phyloP scores from a whole-genome alignment of 768 basidiomycete genomes.

The Boletus reticuloceps region DNA sequence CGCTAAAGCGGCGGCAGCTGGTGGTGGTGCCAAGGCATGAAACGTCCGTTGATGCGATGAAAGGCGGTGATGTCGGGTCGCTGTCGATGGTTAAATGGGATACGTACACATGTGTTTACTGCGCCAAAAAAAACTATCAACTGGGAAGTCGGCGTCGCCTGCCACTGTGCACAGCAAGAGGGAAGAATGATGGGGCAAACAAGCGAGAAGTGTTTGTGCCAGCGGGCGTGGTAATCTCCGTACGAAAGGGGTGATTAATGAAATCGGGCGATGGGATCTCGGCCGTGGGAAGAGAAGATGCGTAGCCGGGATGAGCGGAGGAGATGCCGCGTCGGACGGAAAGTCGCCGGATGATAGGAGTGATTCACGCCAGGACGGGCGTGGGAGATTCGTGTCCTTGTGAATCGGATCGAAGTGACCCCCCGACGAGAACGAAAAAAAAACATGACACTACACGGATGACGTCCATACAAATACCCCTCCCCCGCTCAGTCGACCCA shows the following conservation, averaged over 20 bases:
- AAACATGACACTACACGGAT: conserved; percentile 2
- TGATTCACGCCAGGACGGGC: conserved; percentile 17
- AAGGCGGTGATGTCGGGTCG: conserved; percentile 4
- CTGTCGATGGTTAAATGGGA: background rate
- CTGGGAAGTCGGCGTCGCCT: too few relatives aligned
- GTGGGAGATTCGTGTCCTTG: conserved; percentile 13
- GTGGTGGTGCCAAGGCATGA: conserved; percentile 42
- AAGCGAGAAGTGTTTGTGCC: too few relatives aligned
- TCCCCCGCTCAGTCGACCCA: too few relatives aligned
- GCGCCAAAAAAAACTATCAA: too few relatives aligned
- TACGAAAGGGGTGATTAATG: background rate
- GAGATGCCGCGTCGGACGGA: conserved; percentile 25
- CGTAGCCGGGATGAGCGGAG: conserved; percentile 17
- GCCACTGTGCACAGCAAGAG: too few relatives aligned
- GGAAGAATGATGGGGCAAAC: too few relatives aligned
- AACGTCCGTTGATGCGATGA: conserved; percentile 9
- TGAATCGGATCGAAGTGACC: conserved; percentile 18
- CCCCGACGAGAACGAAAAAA: conserved; percentile 18
- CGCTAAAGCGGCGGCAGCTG: conserved; percentile 55
- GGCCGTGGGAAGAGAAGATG: background rate
- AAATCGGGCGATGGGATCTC: background rate
- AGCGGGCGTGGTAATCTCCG: background rate
- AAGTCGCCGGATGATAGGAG: conserved; percentile 14
- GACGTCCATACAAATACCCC: background rate
- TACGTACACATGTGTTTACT: too few relatives aligned